A percentile compares a stretch with the other conserved stretches of the same genome.
Evolutionary conservation across 768 basidiomycete species (phyloP).

Genomic region (Russula abietina): DNA sequence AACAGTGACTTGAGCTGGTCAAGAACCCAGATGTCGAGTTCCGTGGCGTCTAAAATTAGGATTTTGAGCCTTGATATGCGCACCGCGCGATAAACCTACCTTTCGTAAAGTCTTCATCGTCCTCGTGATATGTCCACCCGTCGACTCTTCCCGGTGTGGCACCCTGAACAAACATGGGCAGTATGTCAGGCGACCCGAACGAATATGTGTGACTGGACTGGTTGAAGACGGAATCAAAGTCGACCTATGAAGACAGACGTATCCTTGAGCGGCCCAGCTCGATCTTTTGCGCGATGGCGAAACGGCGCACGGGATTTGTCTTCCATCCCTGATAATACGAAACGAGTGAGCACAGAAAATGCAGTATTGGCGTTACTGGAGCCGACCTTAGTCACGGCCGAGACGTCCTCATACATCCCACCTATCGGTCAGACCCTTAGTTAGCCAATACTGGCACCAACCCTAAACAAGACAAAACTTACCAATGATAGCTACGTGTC

Average conservation of each 20-base stretch:
- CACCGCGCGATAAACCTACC: slow-evolving; percentile 35
- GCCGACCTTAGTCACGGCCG: slow-evolving; percentile 72
- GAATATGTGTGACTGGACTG: slow-evolving; percentile 71
- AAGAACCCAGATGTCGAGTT: slow-evolving; percentile 73
- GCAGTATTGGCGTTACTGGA: not conserved
- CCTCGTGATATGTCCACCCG: slow-evolving; percentile 70
- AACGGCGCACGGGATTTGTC: slow-evolving; percentile 59
- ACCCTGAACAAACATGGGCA: slow-evolving; percentile 81
- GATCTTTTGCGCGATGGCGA: not conserved
- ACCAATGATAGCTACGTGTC: slow-evolving; percentile 87
- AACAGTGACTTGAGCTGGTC: slow-evolving; percentile 60
- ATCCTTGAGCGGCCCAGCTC: slow-evolving; percentile 1
- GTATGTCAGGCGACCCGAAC: slow-evolving; percentile 83
- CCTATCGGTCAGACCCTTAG: slow-evolving; percentile 32
- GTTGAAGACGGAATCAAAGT: slow-evolving; percentile 88
- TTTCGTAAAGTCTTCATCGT: slow-evolving; percentile 83
- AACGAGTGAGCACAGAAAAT: slow-evolving; percentile 13
- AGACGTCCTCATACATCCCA: slow-evolving; percentile 89
- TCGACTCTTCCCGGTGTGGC: slow-evolving; percentile 63
- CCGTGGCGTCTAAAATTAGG: slow-evolving; percentile 54
- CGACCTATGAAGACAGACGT: slow-evolving; percentile 36
- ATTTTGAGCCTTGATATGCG: not conserved
- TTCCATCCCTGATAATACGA: slow-evolving; percentile 63
- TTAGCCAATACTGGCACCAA: not conserved
- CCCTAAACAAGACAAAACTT: slow-evolving; percentile 15